Base-by-base conservation (phyloP, 2,329 filamentous ascomycete genomes). In the Blastomyces percursus region DNA sequence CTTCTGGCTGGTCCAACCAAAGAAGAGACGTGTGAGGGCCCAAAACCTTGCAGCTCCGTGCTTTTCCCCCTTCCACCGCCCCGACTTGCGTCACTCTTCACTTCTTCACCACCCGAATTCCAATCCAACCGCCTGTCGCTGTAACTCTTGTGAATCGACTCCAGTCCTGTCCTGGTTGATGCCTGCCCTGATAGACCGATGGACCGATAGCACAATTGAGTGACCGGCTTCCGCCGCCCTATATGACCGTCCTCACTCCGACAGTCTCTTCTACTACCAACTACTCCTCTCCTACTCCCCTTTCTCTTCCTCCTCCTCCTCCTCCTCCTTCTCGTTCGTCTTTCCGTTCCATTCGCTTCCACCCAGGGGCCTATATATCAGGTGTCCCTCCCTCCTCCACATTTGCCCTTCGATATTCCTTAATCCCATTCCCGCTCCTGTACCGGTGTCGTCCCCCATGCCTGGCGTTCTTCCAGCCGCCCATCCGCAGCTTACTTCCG, bases 401-500 rank as follows among this genome's bases (percentile, higher is more conserved):
- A 30, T 40, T 19, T 46, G 11, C 59, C 44, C 8, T 62, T 24
- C 40, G 21, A 30, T 38, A 61, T 54, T 9, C 54, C 46, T 60
- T 59, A 51, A 61, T 40, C 6, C 42, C 6, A 35, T 32, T 14
- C 35, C 19, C 14, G 6, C 8, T 48, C 32, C 32, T 9, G 7
- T 35, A 11, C 32, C 32, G 32, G 32, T 35, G 32, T 8, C n/a
- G 24, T n/a, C 32, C 27, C 35, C 48, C 54, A 63, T 63, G 61
- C 58, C 61, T 63, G 38, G 38, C 51, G 30, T 60, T 46, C 51
- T 56, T 58, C 38, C 59, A 38, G 40, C 27, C 57, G 48, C 51
- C 55, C 51, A 35, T 7, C 58, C 19, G 30, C 44, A 60, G 16
- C 19, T 60, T 32, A 6, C 40, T 19, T 19, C 30, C 44, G 27